Evolutionary conservation across 2,329 filamentous ascomycete species (phyloP), one percentile per base, ranked within the genome.

Genomic region (Microcyclosporella mali): DNA sequence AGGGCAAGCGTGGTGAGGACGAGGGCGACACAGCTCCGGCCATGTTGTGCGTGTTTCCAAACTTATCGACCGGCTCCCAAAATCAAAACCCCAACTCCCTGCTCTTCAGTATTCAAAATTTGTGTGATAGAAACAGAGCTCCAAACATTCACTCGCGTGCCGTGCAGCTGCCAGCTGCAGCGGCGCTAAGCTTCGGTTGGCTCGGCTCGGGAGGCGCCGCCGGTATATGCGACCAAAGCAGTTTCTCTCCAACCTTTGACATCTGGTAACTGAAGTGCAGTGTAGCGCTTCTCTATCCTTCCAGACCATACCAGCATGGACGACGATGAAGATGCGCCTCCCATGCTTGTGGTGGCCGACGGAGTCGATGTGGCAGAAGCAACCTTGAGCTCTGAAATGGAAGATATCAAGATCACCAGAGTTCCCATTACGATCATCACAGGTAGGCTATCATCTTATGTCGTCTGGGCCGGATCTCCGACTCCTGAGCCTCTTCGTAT

Each of bases 1-100:
- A 95, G 46, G 92, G 92, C 39, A 98, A 81, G 62, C 92, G 85
- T 51, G 92, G 90, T 36, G 89, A 95, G 67, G 80, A 90, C 50
- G 86, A 83, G 4, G 69, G 69, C 10, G 68, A 70, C 28, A 73
- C 68, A 50, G 71, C 50, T 45, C 49, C 40, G 14, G 33, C 15
- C 33, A 34, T 34, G 12, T 34, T 34, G 21, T 34, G 33, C 33
- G 12, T 3, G 16, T 15, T 15, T 16, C n/a, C 6, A 25, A 9
- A 4, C 4, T 4, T 25, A 25, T 25, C 21, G 9, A 25, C 9
- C 21, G 4, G 6, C 21, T 25, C 21, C 21, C 21, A 25, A 25
- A 25, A 25, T 25, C 21, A 25, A 25, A 9, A 6, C 21, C 21
- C 21, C 21, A 25, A 25, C 21, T 25, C 21, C 21, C 6, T 25